phyloP scores from a whole-genome alignment of 805 yeast species.

The Candida quercuum region DNA sequence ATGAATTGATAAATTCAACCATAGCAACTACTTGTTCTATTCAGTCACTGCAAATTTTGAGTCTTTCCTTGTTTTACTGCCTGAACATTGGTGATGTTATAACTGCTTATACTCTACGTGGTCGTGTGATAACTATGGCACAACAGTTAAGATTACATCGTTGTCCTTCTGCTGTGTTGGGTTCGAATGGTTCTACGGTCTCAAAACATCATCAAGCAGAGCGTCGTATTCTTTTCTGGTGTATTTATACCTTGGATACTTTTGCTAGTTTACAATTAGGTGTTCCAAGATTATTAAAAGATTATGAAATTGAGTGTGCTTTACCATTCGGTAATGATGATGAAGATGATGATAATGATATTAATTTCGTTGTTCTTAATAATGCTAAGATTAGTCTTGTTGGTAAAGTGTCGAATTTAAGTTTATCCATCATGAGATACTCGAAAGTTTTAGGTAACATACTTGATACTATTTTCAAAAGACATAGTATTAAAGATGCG shows the following conservation, averaged over 20 bases:
- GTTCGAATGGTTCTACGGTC: slow-evolving; percentile 58
- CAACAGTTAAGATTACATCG: slow-evolving; percentile 81
- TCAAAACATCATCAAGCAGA: slow-evolving; percentile 74
- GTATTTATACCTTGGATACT: slow-evolving; percentile 69
- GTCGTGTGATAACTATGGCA: slow-evolving; percentile 73
- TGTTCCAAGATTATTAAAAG: slow-evolving; percentile 75
- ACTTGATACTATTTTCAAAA: slow-evolving; percentile 63
- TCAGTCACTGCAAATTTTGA: slow-evolving; percentile 62
- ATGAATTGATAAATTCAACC: slow-evolving; percentile 58
- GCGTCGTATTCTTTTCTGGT: slow-evolving; percentile 81
- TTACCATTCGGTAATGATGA: slow-evolving; percentile 56
- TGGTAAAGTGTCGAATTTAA: slow-evolving; percentile 62
- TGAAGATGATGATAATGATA: slow-evolving; percentile 37
- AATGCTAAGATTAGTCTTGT: slow-evolving; percentile 55
- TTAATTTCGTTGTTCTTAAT: slow-evolving; percentile 54
- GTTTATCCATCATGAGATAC: slow-evolving; percentile 62
- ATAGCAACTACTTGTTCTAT: slow-evolving; percentile 56
- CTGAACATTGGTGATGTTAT: slow-evolving; percentile 68
- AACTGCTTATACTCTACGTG: slow-evolving; percentile 71
- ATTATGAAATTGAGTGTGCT: slow-evolving; percentile 82
- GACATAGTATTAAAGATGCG: slow-evolving; percentile 27
- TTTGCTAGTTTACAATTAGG: slow-evolving; percentile 75
- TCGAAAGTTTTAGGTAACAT: slow-evolving; percentile 70
- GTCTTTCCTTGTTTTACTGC: slow-evolving; percentile 67
- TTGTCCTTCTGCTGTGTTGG: slow-evolving; percentile 78